Evolutionary conservation across 176 grass and related monocot genomes (phyloP), one percentile per base, ranked within the genome.

Genomic region (Phoenix dactylifera): DNA sequence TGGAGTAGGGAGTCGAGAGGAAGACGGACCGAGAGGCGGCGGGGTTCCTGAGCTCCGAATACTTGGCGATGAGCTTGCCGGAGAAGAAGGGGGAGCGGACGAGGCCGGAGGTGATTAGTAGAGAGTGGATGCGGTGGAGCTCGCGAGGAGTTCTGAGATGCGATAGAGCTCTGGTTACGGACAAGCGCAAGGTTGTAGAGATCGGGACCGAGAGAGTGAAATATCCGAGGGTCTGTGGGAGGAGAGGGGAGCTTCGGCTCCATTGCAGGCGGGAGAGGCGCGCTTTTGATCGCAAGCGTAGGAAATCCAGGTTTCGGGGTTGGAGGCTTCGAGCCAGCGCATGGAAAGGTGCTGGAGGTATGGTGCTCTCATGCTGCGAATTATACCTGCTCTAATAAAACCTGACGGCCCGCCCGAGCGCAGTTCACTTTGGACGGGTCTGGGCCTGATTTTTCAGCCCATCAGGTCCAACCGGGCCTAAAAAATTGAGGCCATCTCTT

Each of bases 41-140:
- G 16, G 22, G 12, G 12, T 59, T 26, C 23, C 57, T 1, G 15
- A 59, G 24, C 22, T 59, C 57, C 14, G 57, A 59, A 24, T 59
- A 59, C 23, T 16, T 16, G 14, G 57, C 57, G 57, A 59, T 59
- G 16, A 59, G 57, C 57, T 59, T 59, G 15, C 57, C 57, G 12
- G 57, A 22, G 57, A 59, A 59, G 25, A 59, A 59, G 7, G 57
- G 57, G 14, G 57, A 59, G 4, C 57, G 24, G 15, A 24, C 57
- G 16, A 59, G 25, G 57, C 24, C 57, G 20, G 24, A 59, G 57
- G 57, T 26, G 57, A 59, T 26, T 7, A 6, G 24, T 3, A 59
- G 24, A 26, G 57, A 24, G 15, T 59, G 57, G 24, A 59, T 14
- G 12, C 26, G 22, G 25, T 22, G 57, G 24, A 59, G 24, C 12